Evolutionary conservation across 257 asterid genomes (phyloP).

Genomic region (Rhazya stricta): DNA sequence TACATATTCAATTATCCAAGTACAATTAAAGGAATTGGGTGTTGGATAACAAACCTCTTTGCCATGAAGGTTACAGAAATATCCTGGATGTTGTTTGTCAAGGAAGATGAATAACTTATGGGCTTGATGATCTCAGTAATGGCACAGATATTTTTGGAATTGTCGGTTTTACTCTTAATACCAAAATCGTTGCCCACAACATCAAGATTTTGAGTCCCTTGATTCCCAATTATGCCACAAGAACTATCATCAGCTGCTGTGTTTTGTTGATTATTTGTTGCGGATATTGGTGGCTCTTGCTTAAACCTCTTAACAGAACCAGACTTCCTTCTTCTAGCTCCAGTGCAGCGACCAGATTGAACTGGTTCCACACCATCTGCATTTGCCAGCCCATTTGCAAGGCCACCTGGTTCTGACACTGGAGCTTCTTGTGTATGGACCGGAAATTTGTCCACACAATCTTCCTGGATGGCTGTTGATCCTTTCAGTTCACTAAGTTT

Average conservation of each 20-base stretch:
- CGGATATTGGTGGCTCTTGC: constrained; percentile 42
- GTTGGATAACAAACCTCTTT: constrained; percentile 56
- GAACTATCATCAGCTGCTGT: constrained; percentile 18
- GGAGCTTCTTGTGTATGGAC: constrained; percentile 8
- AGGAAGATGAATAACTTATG: constrained; percentile 51
- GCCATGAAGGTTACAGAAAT: constrained; percentile 70
- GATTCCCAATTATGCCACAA: constrained; percentile 28
- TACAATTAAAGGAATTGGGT: constrained; percentile 15
- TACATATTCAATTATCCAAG: background rate
- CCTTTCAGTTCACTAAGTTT: constrained; percentile 65
- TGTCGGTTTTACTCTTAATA: constrained; percentile 37
- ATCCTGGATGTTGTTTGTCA: constrained; percentile 52
- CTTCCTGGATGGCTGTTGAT: constrained; percentile 19
- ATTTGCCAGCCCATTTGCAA: constrained; percentile 38
- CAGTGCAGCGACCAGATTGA: constrained; percentile 58
- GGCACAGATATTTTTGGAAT: constrained; percentile 42
- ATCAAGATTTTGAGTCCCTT: constrained; percentile 31
- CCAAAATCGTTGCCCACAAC: constrained; percentile 23
- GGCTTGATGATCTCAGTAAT: constrained; percentile 73
- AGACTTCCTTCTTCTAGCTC: constrained; percentile 87
- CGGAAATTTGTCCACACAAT: constrained; percentile 24
- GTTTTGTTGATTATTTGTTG: constrained; percentile 31
- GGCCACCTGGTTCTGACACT: constrained; percentile 14
- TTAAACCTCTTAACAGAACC: constrained; percentile 83
- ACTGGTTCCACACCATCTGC: constrained; percentile 32